Evolutionary conservation across 2,329 filamentous ascomycete species (phyloP).

Genomic region (Karstenula rhodostoma): DNA sequence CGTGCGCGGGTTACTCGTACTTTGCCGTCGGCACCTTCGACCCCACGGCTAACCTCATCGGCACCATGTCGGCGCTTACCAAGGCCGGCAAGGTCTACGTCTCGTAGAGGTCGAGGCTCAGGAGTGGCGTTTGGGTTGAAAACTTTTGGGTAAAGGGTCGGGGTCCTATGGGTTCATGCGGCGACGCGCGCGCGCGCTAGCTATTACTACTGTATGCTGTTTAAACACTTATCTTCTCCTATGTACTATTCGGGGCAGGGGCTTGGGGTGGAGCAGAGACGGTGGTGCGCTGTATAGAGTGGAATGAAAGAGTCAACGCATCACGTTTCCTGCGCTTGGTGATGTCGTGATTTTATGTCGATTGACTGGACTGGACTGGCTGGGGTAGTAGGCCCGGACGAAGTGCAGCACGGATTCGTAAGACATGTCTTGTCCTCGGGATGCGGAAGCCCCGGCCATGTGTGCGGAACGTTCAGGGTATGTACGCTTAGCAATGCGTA

Average conservation of each 20-base stretch:
- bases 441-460: too few species aligned
- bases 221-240: conserved; percentile 15
- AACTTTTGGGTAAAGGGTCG: background rate
- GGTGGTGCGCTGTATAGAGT: background rate
- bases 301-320: conserved; percentile 11
- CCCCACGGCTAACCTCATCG: conserved; percentile 15
- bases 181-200: conserved; percentile 6
- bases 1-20: conserved; percentile 48
- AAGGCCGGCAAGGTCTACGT: conserved; percentile 19
- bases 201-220: conserved; percentile 16
- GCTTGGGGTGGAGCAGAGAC: conserved; percentile 11
- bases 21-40: conserved; percentile 45
- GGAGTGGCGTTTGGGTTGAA: conserved; percentile 12
- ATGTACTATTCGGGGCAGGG: conserved; percentile 12
- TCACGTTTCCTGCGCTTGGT: background rate
- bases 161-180: conserved; percentile 1
- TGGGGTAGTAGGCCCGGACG: too few species aligned
- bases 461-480: too few species aligned
- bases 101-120: background rate
- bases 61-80: conserved; percentile 10
- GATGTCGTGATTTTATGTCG: too few species aligned
- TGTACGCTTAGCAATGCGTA: too few species aligned
- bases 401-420: too few species aligned
- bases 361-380: too few species aligned
- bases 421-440: too few species aligned